These are phyloP conservation scores for Ceratobasidium sp. DNA, from an alignment of 1,284 basidiomycete species.

Conservation along the genomic window DNA sequence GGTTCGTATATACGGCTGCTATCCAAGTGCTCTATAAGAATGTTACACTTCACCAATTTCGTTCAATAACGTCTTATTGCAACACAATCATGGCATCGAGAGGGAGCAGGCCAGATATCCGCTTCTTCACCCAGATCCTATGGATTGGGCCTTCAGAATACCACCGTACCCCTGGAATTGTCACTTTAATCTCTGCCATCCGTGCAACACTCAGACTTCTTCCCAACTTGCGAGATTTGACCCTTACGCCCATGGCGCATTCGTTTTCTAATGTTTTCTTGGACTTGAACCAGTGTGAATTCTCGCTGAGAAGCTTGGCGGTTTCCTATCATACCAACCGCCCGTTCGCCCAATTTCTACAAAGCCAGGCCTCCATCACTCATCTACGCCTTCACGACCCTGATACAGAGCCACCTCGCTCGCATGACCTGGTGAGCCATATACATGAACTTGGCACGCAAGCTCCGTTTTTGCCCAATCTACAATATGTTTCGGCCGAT, in stretches of 20 bases:
- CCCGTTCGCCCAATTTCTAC: conserved; percentile 29
- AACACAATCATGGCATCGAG: background rate
- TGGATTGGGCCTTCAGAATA: conserved; percentile 27
- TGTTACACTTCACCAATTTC: conserved; percentile 14
- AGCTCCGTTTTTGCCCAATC: conserved; percentile 6
- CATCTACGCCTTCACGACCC: conserved; percentile 22
- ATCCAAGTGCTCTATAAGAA: conserved; percentile 11
- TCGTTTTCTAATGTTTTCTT: conserved; percentile 27
- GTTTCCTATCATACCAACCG: conserved; percentile 27
- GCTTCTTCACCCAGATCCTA: background rate
- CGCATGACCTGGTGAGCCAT: conserved; percentile 5
- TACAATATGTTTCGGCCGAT: conserved; percentile 24
- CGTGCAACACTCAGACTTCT: background rate
- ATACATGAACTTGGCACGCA: conserved; percentile 6
- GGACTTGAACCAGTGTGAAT: background rate
- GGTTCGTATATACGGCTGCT: background rate
- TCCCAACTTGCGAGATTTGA: conserved; percentile 15
- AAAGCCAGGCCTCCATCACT: conserved; percentile 25
- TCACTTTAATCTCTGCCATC: conserved; percentile 5
- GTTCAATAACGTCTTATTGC: conserved; percentile 8
- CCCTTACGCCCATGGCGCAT: conserved; percentile 31
- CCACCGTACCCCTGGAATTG: conserved; percentile 11
- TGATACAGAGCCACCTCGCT: conserved; percentile 31
- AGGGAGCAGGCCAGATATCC: background rate
- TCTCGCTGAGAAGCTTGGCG: background rate